phyloP scores from a whole-genome alignment of 306 rosid species.

The Ammopiptanthus mongolicus region DNA sequence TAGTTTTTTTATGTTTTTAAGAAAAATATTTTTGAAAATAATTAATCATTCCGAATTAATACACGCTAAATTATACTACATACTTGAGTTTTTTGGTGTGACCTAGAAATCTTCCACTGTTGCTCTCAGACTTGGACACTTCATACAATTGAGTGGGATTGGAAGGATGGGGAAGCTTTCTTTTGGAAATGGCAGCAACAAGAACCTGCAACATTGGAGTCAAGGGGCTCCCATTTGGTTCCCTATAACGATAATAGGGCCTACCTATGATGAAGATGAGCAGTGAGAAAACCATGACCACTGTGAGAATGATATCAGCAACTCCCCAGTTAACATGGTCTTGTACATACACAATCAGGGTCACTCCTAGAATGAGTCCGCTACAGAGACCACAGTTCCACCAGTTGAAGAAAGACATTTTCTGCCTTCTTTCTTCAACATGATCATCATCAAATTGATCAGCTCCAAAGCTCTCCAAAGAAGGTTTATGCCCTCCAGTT shows the following conservation, averaged over 20 bases:
- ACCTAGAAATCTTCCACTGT: conserved; percentile 43
- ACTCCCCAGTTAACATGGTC: conserved; percentile 80
- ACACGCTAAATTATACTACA: background rate
- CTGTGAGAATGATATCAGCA: conserved; percentile 56
- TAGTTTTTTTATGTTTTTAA: too few relatives aligned
- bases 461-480: conserved; percentile 90
- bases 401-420: conserved; percentile 96
- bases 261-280: conserved; percentile 60
- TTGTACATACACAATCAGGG: conserved; percentile 72
- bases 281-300: conserved; percentile 71
- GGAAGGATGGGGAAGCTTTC: conserved; percentile 63
- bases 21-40: too few relatives aligned
- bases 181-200: conserved; percentile 67
- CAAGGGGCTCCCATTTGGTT: conserved; percentile 72
- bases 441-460: conserved; percentile 88
- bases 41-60: too few relatives aligned
- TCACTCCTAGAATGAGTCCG: conserved; percentile 82
- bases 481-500: conserved; percentile 94
- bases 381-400: conserved; percentile 84
- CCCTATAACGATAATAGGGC: conserved; percentile 53
- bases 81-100: conserved; percentile 86
- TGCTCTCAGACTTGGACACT: conserved; percentile 35
- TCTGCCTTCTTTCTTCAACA: conserved; percentile 54
- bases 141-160: conserved; percentile 51
- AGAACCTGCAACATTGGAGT: conserved; percentile 82